Evolutionary conservation across 257 asterid genomes (phyloP).

Genomic region (Fraxinus anomala): DNA sequence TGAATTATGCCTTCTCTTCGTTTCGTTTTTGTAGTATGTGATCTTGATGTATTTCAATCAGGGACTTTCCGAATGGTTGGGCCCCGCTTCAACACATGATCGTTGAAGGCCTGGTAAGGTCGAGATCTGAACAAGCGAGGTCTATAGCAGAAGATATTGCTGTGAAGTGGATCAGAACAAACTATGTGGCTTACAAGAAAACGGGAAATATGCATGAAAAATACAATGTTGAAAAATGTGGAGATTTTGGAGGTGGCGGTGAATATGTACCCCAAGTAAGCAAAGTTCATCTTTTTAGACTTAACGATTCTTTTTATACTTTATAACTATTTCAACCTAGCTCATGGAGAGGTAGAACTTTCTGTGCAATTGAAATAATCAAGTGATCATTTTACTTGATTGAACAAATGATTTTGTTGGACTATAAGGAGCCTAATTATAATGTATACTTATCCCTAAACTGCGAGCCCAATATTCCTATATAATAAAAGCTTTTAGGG

Average conservation of each 20-base stretch:
- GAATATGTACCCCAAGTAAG: constrained; percentile 91
- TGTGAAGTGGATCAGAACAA: constrained; percentile 75
- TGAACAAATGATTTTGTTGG: no score
- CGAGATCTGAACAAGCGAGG: constrained; percentile 52
- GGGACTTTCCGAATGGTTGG: constrained; percentile 99
- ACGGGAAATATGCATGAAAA: constrained; percentile 89
- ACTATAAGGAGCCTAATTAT: no score
- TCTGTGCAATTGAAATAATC: no score
- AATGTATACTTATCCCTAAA: no score
- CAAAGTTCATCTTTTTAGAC: background rate
- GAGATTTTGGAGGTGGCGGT: constrained; percentile 84
- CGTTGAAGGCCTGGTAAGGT: constrained; percentile 69
- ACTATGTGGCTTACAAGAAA: constrained; percentile 60
- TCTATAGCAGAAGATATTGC: constrained; percentile 62
- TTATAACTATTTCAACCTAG: no score
- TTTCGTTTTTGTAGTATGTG: background rate
- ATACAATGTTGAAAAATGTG: constrained; percentile 73
- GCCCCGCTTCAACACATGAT: constrained; percentile 94
- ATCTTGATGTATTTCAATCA: constrained; percentile 23
- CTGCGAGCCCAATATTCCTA: no score
- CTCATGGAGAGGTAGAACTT: no score
- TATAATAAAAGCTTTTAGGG: no score
- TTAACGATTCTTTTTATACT: no score
- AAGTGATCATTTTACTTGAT: no score
- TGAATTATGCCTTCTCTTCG: background rate